Base-by-base conservation (phyloP, 169 alveolate species). In the Cyclospora cayetanensis region DNA sequence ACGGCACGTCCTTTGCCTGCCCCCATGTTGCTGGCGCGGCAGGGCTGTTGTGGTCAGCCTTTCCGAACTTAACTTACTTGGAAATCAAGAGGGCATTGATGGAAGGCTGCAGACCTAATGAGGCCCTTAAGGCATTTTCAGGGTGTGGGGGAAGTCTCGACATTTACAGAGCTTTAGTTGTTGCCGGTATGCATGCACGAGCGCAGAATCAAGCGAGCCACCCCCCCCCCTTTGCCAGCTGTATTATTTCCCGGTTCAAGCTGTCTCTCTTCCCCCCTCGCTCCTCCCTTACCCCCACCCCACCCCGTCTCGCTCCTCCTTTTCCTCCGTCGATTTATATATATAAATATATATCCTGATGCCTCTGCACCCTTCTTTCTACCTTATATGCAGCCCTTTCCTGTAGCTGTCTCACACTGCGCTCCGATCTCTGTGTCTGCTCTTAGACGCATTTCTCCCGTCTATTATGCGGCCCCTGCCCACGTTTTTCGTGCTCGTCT, bases 11-110 rank as follows among this genome's bases (percentile, higher is more conserved):
- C 25, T 94, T 94, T 79, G 93, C 96, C 27, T 90, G 93, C 46
- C 96, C 96, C 37, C 93, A 93, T 34, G 95, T 93, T 25, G 91
- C 94, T 2, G 96, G 95, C 15, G 83, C 87, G 41, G 96, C 95
- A 2, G 96, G 94, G 20, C 86, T 94, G 52, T n/a, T 94, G n/a
- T 90, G 94, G 85, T 94, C 96, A 3, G 87, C 95, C n/a, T 92
- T 93, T 84, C 96, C 96, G 11, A 90, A 90, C 52, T 72, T 94
- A 53, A 80, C 94, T 1, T 90, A 90, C 74, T 55, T 77, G 27
- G 66, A 90, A 31, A 83, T 94, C 11, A 94, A 93, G 70, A 92
- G 82, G 35, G 92, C 94, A 2, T 37, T 94, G 29, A 53, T 94
- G 25, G 95, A 94, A 25, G 94, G 96, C 18, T 94, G 92, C 72